Evolutionary conservation across 164 flowering plant species (phyloP).

Genomic region (Chloranthus sessilifolius): DNA sequence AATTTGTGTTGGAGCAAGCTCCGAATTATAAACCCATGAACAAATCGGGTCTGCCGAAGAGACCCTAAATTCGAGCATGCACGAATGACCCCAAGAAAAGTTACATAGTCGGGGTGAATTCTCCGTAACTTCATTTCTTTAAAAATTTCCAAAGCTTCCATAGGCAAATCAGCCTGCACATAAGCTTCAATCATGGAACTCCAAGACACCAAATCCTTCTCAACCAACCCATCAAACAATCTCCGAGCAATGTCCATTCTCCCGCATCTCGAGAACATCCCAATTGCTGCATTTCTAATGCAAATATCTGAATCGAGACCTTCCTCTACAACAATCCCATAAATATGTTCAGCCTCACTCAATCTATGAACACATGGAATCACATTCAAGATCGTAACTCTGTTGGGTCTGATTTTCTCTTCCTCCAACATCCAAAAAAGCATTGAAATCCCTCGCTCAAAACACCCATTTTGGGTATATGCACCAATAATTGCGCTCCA

Average conservation of each 20-base stretch:
- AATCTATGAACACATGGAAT: constrained; percentile 21
- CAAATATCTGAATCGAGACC: constrained; percentile 16
- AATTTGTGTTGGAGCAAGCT: constrained; percentile 3
- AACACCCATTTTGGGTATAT: constrained; percentile 18
- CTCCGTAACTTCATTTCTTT: constrained; percentile 16
- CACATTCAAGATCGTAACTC: constrained; percentile 18
- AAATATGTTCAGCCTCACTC: constrained; percentile 18
- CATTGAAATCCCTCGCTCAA: constrained; percentile 18
- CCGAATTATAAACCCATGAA: constrained; percentile 24
- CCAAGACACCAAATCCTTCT: constrained; percentile 30
- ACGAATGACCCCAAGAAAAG: constrained; percentile 16
- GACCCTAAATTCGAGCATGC: constrained; percentile 8
- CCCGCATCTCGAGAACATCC: constrained; percentile 28
- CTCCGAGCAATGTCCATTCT: constrained; percentile 19
- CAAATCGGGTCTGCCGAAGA: constrained; percentile 14
- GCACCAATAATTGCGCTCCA: constrained; percentile 36
- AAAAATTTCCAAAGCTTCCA: constrained; percentile 19
- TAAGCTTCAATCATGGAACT: constrained; percentile 32
- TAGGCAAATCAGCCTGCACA: constrained; percentile 17
- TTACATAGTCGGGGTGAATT: constrained; percentile 21
- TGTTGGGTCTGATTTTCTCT: constrained; percentile 17
- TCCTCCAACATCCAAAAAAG: constrained; percentile 23
- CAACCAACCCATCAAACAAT: constrained; percentile 15
- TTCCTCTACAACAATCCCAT: constrained; percentile 15
- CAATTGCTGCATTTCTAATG: constrained; percentile 25